A percentile compares a stretch with the other conserved stretches of the same genome.
These are phyloP conservation scores for Gonapodya sp. DNA, from an alignment of 192 early-diverging fungal genomes.

Conservation along the genomic window DNA sequence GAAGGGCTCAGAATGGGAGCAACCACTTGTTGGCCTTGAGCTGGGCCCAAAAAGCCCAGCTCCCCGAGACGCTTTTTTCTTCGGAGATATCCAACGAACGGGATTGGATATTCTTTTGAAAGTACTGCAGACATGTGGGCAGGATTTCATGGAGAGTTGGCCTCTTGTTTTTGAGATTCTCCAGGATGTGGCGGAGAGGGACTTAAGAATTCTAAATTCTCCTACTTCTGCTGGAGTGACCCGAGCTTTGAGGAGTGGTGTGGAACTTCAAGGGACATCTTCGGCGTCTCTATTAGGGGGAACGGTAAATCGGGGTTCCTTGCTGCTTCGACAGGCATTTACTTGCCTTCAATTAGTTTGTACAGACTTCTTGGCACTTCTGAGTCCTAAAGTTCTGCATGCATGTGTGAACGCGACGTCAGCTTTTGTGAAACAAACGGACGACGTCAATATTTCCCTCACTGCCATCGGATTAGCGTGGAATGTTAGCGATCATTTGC, in stretches of 20 bases:
- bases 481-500: slow-evolving; percentile 84
- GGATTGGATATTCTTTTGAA: slow-evolving; percentile 83
- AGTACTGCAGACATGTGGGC: slow-evolving; percentile 82
- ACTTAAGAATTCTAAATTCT: not conserved
- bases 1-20: slow-evolving; percentile 8
- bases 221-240: not conserved
- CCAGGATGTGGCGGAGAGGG: slow-evolving; percentile 30
- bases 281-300: slow-evolving; percentile 5
- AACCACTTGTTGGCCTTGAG: not conserved
- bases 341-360: slow-evolving; percentile 90
- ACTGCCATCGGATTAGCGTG: slow-evolving; percentile 87
- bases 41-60: not conserved
- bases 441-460: slow-evolving; percentile 90
- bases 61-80: slow-evolving; percentile 19
- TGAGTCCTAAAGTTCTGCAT: slow-evolving; percentile 63
- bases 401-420: slow-evolving; percentile 73
- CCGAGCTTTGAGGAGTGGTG: not conserved
- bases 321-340: slow-evolving; percentile 72
- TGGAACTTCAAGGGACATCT: not conserved
- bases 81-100: slow-evolving; percentile 69
- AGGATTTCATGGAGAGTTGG: slow-evolving; percentile 78
- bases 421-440: slow-evolving; percentile 67
- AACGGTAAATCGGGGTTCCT: not conserved
- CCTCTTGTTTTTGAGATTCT: slow-evolving; percentile 84
- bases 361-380: slow-evolving; percentile 78